Evolutionary conservation across 108 stramenopile genomes (phyloP).

Genomic region (Cyclotella atomus): DNA sequence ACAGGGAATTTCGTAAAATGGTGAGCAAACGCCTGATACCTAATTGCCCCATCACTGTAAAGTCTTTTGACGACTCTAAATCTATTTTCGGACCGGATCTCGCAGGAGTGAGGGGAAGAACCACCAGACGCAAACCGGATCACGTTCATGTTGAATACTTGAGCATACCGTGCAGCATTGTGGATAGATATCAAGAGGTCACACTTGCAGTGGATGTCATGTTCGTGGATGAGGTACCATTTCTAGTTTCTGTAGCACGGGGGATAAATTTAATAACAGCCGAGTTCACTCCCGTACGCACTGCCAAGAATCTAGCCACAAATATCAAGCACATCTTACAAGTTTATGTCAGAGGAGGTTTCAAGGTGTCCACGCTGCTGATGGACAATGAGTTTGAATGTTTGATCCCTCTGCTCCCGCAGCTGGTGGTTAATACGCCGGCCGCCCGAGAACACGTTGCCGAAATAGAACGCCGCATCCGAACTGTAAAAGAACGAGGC

Average conservation of each 20-base stretch:
- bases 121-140: not conserved
- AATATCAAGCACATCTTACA: not conserved
- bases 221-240: slow-evolving; percentile 26
- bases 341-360: slow-evolving; percentile 8
- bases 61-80: not conserved
- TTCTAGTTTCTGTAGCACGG: slow-evolving; percentile 2
- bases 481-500: slow-evolving; percentile 39
- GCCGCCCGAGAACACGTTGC: slow-evolving; percentile 34
- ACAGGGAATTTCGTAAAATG: not conserved
- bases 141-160: not conserved
- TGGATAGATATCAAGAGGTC: not conserved
- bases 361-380: slow-evolving; percentile 1
- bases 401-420: not conserved
- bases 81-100: not conserved
- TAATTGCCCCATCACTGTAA: not conserved
- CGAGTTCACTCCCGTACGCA: not conserved
- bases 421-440: slow-evolving; percentile 15
- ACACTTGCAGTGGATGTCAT: slow-evolving; percentile 20
- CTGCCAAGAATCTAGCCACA: not conserved
- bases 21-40: not conserved
- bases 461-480: slow-evolving; percentile 39
- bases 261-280: slow-evolving; percentile 17
- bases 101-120: not conserved
- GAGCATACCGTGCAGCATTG: not conserved
- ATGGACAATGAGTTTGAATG: slow-evolving; percentile 22